A percentile compares a stretch with the other conserved stretches of the same genome.
These are phyloP conservation scores for Abrus pulchellus DNA, from an alignment of 306 rosid genomes.

Conservation along the genomic window DNA sequence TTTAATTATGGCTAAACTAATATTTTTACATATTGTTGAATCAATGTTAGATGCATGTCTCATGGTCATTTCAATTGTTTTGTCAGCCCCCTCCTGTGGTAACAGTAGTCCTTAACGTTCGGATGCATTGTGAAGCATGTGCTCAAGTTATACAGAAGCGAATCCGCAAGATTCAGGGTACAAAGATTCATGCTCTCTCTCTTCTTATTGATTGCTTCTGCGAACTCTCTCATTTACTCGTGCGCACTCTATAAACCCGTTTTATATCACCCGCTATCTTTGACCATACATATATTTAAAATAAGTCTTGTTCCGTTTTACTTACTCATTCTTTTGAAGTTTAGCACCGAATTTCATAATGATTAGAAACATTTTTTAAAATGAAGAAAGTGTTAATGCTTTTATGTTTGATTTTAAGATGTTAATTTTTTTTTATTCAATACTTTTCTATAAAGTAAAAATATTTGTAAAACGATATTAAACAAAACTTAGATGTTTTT, in stretches of 20 bases:
- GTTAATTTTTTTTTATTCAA: not conserved
- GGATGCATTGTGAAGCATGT: constrained; percentile 96
- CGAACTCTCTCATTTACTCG: constrained; percentile 11
- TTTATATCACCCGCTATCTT: constrained; percentile 14
- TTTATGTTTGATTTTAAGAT: not conserved
- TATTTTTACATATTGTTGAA: not conserved
- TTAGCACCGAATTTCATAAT: not conserved
- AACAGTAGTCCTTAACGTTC: constrained; percentile 69
- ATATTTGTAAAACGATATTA: too few species aligned
- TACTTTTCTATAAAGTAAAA: not conserved
- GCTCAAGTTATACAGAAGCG: constrained; percentile 80
- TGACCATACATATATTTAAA: not conserved
- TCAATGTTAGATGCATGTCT: not conserved
- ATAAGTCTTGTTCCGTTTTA: not conserved
- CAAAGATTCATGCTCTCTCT: not conserved
- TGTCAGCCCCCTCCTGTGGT: constrained; percentile 73
- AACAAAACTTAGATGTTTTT: not conserved
- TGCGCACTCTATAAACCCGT: constrained; percentile 16
- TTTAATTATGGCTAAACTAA: not conserved
- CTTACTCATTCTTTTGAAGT: not conserved
- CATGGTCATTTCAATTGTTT: constrained; percentile 4
- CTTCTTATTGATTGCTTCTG: constrained; percentile 23
- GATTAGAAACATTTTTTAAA: not conserved
- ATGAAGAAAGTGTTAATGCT: too few species aligned
- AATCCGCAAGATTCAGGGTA: constrained; percentile 89